Evolutionary conservation across 2,329 filamentous ascomycete species (phyloP), one percentile per base, ranked within the genome.

Genomic region (Mycosphaerella sp.): DNA sequence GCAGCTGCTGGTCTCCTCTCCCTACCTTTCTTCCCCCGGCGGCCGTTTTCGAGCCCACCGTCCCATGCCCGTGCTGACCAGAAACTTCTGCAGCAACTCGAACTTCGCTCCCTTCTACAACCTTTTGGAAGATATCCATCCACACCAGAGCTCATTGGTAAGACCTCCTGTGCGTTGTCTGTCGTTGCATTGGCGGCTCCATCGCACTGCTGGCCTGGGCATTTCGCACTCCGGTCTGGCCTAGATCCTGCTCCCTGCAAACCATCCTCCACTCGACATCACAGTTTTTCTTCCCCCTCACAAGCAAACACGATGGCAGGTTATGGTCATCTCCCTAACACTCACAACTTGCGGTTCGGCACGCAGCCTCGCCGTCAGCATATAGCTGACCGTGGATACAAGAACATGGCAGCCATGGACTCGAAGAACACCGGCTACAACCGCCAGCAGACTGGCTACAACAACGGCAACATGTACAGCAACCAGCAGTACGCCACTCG

Each of bases 381-480:
- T 36, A 34, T 40, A 46, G 56, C 59, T 63, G 61, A 64, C 53
- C 51, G 49, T 57, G 48, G 48, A 43, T 52, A 34, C 50, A 59
- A 59, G 62, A 58, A 61, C 56, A 69, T 66, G 64, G 63, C 66
- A 55, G 56, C 64, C 62, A 69, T 70, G 63, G 66, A 69, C 54
- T 58, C 57, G 52, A 67, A 67, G 61, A 66, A 64, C 62, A 57
- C 51, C 58, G 60, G 56, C 55, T 67, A 68, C 63, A 61, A 60
- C 56, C 62, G 64, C 56, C 53, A 57, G 43, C 63, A 63, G 56
- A 63, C 62, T 45, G 61, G 61, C 54, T 68, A 68, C 58, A 59
- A 59, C 53, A 60, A 60, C 58, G 54, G 60, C 56, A 62, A 64
- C 56, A 63, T 59, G 49, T 55, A 64, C 62, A 59, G 59, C 58